Evolutionary conservation across 2,329 filamentous ascomycete genomes (phyloP).

Genomic region (Drechslerella coelobrocha): DNA sequence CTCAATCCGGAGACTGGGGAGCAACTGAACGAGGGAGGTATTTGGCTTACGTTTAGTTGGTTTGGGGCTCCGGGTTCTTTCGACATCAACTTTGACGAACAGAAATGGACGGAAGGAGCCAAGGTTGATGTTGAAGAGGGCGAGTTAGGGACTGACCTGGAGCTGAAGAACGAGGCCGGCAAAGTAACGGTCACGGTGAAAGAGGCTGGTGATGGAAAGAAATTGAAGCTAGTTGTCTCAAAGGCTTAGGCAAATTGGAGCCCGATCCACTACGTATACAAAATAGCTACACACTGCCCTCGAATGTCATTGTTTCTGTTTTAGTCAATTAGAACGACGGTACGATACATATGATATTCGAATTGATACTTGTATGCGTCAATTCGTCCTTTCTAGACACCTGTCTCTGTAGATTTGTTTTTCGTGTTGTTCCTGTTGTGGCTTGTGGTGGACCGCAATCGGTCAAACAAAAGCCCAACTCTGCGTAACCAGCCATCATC

Average conservation of each 20-base stretch:
- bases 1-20: constrained; percentile 28
- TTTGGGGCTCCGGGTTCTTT: constrained; percentile 35
- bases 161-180: constrained; percentile 19
- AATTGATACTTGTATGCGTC: too few relatives aligned
- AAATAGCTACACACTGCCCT: too few relatives aligned
- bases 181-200: constrained; percentile 41
- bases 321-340: too few relatives aligned
- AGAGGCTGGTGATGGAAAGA: constrained; percentile 40
- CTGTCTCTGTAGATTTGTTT: too few relatives aligned
- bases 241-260: constrained; percentile 6
- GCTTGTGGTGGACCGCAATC: too few relatives aligned
- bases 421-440: too few relatives aligned
- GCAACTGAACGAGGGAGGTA: constrained; percentile 15
- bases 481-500: constrained; percentile 9
- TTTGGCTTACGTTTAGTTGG: constrained; percentile 37
- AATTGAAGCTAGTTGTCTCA: constrained; percentile 31
- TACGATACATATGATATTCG: too few relatives aligned
- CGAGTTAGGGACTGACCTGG: constrained; percentile 22
- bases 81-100: constrained; percentile 35
- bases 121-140: constrained; percentile 43
- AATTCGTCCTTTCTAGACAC: too few relatives aligned
- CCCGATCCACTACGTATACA: neutral
- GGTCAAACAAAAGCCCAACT: too few relatives aligned
- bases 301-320: too few relatives aligned
- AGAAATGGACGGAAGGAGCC: constrained; percentile 28